Percentiles rank a stretch among this genome's conserved stretches.
phyloP scores from a whole-genome alignment of 1,139 yeast species.

The Wickerhamomyces sp. region DNA sequence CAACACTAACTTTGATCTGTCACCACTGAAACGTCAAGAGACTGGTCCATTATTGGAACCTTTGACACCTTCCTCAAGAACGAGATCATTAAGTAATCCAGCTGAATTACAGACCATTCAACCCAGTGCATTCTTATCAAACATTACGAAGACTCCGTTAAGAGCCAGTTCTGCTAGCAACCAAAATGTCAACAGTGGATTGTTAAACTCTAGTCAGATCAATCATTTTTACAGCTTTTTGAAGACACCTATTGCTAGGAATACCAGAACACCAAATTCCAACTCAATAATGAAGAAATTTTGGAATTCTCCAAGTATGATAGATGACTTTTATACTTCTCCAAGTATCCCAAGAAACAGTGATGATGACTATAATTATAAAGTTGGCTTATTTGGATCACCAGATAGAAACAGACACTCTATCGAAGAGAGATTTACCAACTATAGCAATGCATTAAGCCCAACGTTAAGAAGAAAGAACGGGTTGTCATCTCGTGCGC shows the following conservation, averaged over 20 bases:
- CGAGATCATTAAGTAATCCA: slow-evolving; percentile 17
- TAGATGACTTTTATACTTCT: slow-evolving; percentile 64
- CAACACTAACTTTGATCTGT: slow-evolving; percentile 56
- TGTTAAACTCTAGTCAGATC: slow-evolving; percentile 12
- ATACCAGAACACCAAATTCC: slow-evolving; percentile 26
- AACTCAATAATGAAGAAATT: slow-evolving; percentile 42
- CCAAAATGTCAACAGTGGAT: slow-evolving; percentile 10
- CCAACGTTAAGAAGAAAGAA: neutral
- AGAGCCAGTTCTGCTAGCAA: slow-evolving; percentile 14
- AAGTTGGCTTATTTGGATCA: slow-evolving; percentile 27
- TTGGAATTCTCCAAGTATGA: slow-evolving; percentile 62
- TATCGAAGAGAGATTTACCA: slow-evolving; percentile 1
- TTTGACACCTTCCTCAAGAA: slow-evolving; percentile 25
- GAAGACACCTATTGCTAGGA: slow-evolving; percentile 22
- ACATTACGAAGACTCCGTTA: slow-evolving; percentile 18
- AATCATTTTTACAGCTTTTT: slow-evolving; percentile 18
- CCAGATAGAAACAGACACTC: slow-evolving; percentile 18
- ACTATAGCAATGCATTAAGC: neutral
- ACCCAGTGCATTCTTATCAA: slow-evolving; percentile 22
- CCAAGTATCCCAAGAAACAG: slow-evolving; percentile 41
- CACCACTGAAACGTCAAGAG: slow-evolving; percentile 52
- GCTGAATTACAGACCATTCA: slow-evolving; percentile 13
- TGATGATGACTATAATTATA: slow-evolving; percentile 52
- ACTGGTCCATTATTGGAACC: slow-evolving; percentile 65
- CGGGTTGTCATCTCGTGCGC: neutral